Evolutionary conservation across 106 monocot species (phyloP).

Genomic region (Dendrobium chrysotoxum): DNA sequence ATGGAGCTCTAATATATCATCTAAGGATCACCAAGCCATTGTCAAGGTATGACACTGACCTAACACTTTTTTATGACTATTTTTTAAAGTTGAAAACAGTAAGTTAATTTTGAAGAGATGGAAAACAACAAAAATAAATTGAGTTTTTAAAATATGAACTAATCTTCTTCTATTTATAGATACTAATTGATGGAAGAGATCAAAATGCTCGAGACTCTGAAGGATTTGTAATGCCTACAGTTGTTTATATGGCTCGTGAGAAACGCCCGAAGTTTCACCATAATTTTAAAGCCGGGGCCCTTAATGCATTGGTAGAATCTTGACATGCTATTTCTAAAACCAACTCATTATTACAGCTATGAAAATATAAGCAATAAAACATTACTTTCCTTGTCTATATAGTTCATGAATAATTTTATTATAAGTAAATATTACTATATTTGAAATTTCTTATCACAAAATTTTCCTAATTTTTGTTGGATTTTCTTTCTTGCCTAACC

Average conservation of each 20-base stretch:
- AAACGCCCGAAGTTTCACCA: constrained; percentile 51
- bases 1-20: constrained; percentile 17
- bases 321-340: background rate
- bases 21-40: constrained; percentile 44
- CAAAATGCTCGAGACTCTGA: constrained; percentile 24
- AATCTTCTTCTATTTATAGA: constrained; percentile 18
- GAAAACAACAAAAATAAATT: too few species aligned
- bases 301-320: constrained; percentile 53
- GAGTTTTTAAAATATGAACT: too few species aligned
- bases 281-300: constrained; percentile 79
- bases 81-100: background rate
- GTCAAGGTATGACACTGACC: constrained; percentile 22
- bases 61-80: background rate
- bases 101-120: too few species aligned
- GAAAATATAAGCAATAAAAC: background rate
- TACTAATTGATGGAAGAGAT: constrained; percentile 62
- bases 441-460: background rate
- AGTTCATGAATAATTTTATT: background rate
- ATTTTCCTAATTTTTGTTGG: background rate
- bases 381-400: background rate
- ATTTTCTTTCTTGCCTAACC: background rate
- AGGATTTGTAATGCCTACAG: constrained; percentile 37
- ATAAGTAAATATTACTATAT: too few species aligned
- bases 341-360: background rate
- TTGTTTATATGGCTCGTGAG: constrained; percentile 82